Evolutionary conservation across 2,329 filamentous ascomycete genomes (phyloP).

Genomic region (Verticillium alfalfae): DNA sequence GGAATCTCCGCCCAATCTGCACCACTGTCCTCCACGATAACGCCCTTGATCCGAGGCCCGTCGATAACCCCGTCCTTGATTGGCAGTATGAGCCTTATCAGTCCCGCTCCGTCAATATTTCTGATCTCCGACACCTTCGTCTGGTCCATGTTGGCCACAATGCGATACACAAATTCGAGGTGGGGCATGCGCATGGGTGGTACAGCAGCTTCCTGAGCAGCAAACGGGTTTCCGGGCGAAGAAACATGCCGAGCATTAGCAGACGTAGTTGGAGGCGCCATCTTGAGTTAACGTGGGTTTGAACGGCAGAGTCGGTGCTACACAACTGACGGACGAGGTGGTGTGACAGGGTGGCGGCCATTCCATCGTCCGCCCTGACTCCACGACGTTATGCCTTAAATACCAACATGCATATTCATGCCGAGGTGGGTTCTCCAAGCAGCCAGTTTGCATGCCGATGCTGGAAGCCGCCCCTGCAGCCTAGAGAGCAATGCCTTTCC

Average conservation of each 20-base stretch:
- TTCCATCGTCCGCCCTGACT: neutral
- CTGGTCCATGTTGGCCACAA: conserved; percentile 13
- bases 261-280: neutral
- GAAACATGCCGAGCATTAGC: conserved; percentile 1
- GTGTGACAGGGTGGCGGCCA: no score
- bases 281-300: neutral
- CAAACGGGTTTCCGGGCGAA: conserved; percentile 11
- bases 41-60: conserved; percentile 11
- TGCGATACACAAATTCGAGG: conserved; percentile 15
- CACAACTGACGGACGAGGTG: neutral
- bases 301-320: no score
- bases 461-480: neutral
- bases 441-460: conserved; percentile 5
- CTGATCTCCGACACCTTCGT: conserved; percentile 6
- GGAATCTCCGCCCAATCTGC: conserved; percentile 14
- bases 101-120: conserved; percentile 9
- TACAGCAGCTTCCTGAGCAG: conserved; percentile 7
- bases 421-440: neutral
- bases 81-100: conserved; percentile 13
- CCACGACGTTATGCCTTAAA: neutral
- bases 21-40: conserved; percentile 15
- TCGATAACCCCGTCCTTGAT: conserved; percentile 12
- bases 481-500: conserved; percentile 3
- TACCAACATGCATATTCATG: neutral
- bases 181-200: conserved; percentile 14